Evolutionary conservation across 2,329 filamentous ascomycete genomes (phyloP), one percentile per base, ranked within the genome.

Genomic region (Exserohilum turcica): DNA sequence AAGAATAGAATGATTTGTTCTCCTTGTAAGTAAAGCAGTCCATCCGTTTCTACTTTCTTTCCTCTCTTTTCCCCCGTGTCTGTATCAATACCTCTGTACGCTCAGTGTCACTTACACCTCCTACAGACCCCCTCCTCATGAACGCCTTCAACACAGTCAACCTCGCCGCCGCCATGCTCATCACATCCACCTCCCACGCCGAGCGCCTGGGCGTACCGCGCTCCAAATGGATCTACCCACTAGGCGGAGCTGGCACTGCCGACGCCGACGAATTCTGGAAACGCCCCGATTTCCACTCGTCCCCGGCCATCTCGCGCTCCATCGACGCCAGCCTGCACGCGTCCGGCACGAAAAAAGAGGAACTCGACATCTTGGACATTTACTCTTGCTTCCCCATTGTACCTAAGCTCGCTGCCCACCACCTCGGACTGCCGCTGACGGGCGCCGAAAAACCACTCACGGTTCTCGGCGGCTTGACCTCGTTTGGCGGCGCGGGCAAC

Each of bases 91-190:
- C 21, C 21, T 24, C 21, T 24, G 21, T 24, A 24, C 7, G 21
- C 21, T 5, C 4, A 24, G 21, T 24, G 21, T 7, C 21, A 24
- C 21, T 24, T 24, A 24, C 21, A 5, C 18, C 27, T 19, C 6
- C 27, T 19, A 27, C 42, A 88, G 85, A 89, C 71, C 85, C 86
- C 0, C 74, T 89, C 0, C 71, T 88, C 8, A 88, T 89, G 86
- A 89, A 89, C 63, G 86, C 86, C 0, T 89, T 88, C 73, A 89
- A 89, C 59, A 86, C 79, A 2, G 81, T 89, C 31, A 89, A 89
- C 54, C 74, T 89, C 12, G 81, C 86, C 2, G 83, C 79, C 0
- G 84, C 86, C 6, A 80, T 81, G 51, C 76, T 89, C 13, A 53
- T 89, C 3, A 89, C 86, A 0, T 84, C 84, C 0, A 78, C 77